Percentiles rank a stretch among this genome's conserved stretches.
phyloP scores from a whole-genome alignment of 139 green algal genomes.

The Yamagishiella unicocca region DNA sequence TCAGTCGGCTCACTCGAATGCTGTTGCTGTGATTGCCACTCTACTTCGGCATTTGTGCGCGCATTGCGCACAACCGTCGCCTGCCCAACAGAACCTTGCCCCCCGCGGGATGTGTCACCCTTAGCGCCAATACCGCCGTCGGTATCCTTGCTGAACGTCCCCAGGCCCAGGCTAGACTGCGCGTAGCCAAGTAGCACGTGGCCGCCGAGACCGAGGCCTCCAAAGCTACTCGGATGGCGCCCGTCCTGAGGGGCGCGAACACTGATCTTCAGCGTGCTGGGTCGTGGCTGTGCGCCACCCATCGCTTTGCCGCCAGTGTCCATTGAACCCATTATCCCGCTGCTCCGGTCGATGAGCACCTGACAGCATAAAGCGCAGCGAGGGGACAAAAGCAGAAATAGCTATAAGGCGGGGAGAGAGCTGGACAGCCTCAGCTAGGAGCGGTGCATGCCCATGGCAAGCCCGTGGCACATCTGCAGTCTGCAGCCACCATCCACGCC shows the following conservation, averaged over 20 bases:
- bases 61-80: neutral
- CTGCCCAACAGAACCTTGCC: neutral
- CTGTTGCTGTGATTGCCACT: neutral
- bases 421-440: too few relatives aligned
- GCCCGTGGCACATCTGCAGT: too few relatives aligned
- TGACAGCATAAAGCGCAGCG: too few relatives aligned
- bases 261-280: conserved; percentile 5
- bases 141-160: neutral
- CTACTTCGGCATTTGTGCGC: neutral
- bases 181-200: neutral
- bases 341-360: conserved; percentile 1
- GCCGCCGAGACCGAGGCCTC: too few relatives aligned
- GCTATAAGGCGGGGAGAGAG: too few relatives aligned
- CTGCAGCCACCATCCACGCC: too few relatives aligned
- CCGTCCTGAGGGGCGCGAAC: neutral
- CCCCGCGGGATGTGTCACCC: neutral
- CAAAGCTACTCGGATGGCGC: neutral
- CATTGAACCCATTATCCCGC: neutral
- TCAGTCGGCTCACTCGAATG: too few relatives aligned
- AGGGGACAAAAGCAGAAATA: neutral
- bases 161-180: neutral
- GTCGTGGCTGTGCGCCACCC: neutral
- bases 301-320: neutral
- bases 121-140: neutral
- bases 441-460: too few relatives aligned